Conservation (phyloP, 768 basidiomycete species). For the Austroboletus festivus region DNA sequence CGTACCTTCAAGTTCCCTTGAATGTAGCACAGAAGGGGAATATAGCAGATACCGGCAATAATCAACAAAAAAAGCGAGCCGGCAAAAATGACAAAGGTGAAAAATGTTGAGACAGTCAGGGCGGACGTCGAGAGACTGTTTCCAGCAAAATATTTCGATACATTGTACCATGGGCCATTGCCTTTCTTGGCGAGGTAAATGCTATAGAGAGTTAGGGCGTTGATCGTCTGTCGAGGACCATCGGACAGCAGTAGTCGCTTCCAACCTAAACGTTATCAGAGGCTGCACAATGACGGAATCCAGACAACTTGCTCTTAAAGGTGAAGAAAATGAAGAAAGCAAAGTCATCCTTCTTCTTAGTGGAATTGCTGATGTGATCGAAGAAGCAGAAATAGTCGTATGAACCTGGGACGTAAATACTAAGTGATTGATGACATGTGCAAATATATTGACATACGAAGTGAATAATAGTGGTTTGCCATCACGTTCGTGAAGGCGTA, state of each 20-base stretch:
- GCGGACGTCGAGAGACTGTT: constrained; percentile 77
- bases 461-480: constrained; percentile 95
- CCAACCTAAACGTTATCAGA: constrained; percentile 53
- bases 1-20: constrained; percentile 92
- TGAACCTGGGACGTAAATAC: constrained; percentile 51
- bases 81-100: constrained; percentile 85
- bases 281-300: neutral
- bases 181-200: constrained; percentile 64
- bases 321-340: constrained; percentile 99
- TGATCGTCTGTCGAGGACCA: constrained; percentile 96
- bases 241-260: constrained; percentile 89
- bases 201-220: constrained; percentile 93
- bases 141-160: constrained; percentile 75
- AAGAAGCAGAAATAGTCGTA: constrained; percentile 99
- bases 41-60: constrained; percentile 81
- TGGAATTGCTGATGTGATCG: constrained; percentile 92
- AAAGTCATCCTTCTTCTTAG: constrained; percentile 95
- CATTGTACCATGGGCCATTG: constrained; percentile 58
- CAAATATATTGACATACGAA: constrained; percentile 55
- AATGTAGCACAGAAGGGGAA: constrained; percentile 94
- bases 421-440: neutral
- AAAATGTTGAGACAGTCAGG: constrained; percentile 83
- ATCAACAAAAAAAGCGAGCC: constrained; percentile 81
- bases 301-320: constrained; percentile 79
- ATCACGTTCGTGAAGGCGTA: constrained; percentile 98